Evolutionary conservation across 768 basidiomycete genomes (phyloP), one percentile per base, ranked within the genome.

Genomic region (Leccinum variicolor): DNA sequence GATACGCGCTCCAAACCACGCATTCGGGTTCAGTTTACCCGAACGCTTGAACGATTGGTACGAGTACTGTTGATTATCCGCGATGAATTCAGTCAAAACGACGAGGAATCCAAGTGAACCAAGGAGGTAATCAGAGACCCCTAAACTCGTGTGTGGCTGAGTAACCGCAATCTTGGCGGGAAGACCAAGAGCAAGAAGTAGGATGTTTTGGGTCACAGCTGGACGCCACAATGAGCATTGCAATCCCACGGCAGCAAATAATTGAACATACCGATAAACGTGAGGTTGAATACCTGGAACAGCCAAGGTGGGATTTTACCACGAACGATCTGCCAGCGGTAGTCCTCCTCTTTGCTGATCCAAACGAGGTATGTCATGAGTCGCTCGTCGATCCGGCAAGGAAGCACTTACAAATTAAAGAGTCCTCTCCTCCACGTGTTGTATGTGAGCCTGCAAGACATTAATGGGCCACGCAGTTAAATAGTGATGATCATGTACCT

Each of bases 51-150:
- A 89, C 0, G 82, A 82, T 61, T 92, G 90, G 73, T 80, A 96
- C 3, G 88, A 84, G 71, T 83, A 94, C 65, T 98, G 96, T 69
- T 94, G 92, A 63, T 95, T 94, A 71, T 98, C 96, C 4, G 95
- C 82, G 1, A 81, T 84, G 74, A 91, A 93, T 68, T 98, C 95
- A 34, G 85, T 61, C 2, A 75, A 78, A 47, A 96, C 70, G 15
- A 83, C 74, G 15, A 79, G 55, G 9, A 96, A 72, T 3, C 87
- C 85, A 4, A 87, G 67, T 0, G 71, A 63, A 7, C 84, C 79
- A 29, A 97, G 81, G 23, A 78, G 48, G 62, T 82, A 80, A 65
- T 98, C 95, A 7, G 86, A 81, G 1, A 69, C 61, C 19, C 75
- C 69, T 50, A 92, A 80, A 9, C 75, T 56, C 7, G 76, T 75